A percentile compares a stretch with the other conserved stretches of the same genome.
These are phyloP conservation scores for Cyberlindnera euphorbiae DNA, from an alignment of 805 yeast species.

Conservation along the genomic window DNA sequence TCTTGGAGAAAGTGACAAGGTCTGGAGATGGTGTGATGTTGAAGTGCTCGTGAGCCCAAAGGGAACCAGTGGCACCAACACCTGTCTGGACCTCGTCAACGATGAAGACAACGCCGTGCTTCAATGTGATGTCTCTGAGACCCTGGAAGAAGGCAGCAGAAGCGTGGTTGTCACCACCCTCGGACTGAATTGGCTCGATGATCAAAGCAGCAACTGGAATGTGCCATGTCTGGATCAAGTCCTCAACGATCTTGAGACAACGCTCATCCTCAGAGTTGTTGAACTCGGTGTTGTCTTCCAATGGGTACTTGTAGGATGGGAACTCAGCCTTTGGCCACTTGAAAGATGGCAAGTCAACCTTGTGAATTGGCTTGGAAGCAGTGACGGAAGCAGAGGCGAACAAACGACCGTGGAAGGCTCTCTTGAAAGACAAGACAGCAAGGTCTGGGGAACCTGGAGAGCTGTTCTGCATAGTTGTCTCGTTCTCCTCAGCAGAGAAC, in stretches of 20 bases:
- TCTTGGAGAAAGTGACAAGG: slow-evolving; percentile 81
- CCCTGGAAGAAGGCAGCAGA: slow-evolving; percentile 76
- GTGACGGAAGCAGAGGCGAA: slow-evolving; percentile 91
- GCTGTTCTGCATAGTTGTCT: slow-evolving; percentile 70
- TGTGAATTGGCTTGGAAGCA: slow-evolving; percentile 92
- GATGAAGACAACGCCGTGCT: slow-evolving; percentile 66
- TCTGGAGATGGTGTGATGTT: slow-evolving; percentile 72
- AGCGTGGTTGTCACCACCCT: slow-evolving; percentile 91
- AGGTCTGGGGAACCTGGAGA: slow-evolving; percentile 88
- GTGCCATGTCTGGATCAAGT: slow-evolving; percentile 60
- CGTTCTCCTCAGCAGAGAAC: slow-evolving; percentile 66
- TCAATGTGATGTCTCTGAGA: slow-evolving; percentile 67
- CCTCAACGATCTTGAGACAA: slow-evolving; percentile 73
- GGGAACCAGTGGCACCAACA: slow-evolving; percentile 78
- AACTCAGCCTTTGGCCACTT: slow-evolving; percentile 96
- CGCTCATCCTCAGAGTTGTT: slow-evolving; percentile 78
- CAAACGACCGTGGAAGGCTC: slow-evolving; percentile 92
- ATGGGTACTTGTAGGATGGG: slow-evolving; percentile 82
- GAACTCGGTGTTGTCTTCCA: slow-evolving; percentile 55
- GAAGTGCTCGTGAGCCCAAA: slow-evolving; percentile 91
- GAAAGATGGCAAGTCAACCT: slow-evolving; percentile 87
- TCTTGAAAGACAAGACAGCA: slow-evolving; percentile 80
- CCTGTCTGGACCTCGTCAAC: slow-evolving; percentile 91
- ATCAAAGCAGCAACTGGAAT: slow-evolving; percentile 83
- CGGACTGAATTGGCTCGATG: slow-evolving; percentile 88